Evolutionary conservation across 805 yeast genomes (phyloP).

Genomic region (Candida maesae): DNA sequence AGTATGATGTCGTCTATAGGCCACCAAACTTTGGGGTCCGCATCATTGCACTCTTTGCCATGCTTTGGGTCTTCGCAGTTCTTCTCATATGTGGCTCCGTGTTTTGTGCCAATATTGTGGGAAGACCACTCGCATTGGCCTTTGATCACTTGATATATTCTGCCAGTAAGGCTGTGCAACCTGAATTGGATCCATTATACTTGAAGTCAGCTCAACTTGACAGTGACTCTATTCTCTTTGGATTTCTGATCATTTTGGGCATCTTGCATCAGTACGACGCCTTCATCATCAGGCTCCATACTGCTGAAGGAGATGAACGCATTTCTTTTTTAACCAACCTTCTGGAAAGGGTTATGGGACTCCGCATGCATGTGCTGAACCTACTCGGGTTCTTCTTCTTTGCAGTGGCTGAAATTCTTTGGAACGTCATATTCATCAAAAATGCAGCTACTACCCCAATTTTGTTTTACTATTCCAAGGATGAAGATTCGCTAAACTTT

Average conservation of each 20-base stretch:
- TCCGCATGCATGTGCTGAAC: too few relatives aligned
- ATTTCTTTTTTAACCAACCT: too few relatives aligned
- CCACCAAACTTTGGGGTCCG: slow-evolving; percentile 75
- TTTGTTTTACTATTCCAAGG: too few relatives aligned
- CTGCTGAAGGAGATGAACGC: too few relatives aligned
- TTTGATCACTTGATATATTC: neutral
- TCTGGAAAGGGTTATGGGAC: too few relatives aligned
- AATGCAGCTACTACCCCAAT: too few relatives aligned
- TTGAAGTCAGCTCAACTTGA: too few relatives aligned
- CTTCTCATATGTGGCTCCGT: slow-evolving; percentile 26
- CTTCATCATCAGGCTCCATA: slow-evolving; percentile 20
- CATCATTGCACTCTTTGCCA: slow-evolving; percentile 38
- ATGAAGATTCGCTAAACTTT: too few relatives aligned
- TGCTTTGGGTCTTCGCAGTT: slow-evolving; percentile 46
- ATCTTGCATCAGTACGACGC: slow-evolving; percentile 19
- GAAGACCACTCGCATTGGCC: slow-evolving; percentile 21
- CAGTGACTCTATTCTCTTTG: slow-evolving; percentile 19
- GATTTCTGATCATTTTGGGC: slow-evolving; percentile 17
- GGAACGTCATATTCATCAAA: neutral
- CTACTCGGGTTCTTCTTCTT: neutral
- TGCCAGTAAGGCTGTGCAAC: neutral
- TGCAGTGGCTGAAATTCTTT: neutral
- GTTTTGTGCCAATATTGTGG: slow-evolving; percentile 23
- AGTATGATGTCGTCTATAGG: slow-evolving; percentile 74
- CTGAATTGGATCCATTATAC: too few relatives aligned